Conservation (phyloP, 140 eudicot genomes). For the Anethum foeniculum region DNA sequence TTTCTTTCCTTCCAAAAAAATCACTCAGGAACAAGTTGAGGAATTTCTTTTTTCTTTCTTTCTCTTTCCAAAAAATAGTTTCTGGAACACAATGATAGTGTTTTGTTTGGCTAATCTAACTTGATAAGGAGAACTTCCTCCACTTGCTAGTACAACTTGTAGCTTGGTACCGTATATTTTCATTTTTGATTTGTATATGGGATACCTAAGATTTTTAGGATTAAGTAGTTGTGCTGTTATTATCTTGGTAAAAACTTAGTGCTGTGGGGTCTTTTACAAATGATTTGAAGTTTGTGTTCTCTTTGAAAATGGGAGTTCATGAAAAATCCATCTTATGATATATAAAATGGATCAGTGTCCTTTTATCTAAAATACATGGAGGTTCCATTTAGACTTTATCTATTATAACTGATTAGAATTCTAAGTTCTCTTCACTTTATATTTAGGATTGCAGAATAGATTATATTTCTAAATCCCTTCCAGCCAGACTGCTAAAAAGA, state of each 20-base stretch:
- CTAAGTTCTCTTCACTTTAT: not conserved
- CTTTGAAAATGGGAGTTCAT: not conserved
- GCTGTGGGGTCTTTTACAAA: not conserved
- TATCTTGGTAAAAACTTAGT: not conserved
- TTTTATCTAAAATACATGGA: not conserved
- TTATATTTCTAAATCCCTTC: not conserved
- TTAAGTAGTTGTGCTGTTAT: not conserved
- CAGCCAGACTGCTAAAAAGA: not conserved
- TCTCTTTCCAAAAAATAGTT: no score
- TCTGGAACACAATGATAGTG: not conserved
- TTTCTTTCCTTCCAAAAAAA: no score
- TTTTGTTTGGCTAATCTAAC: not conserved
- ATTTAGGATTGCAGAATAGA: not conserved
- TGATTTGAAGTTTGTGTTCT: not conserved
- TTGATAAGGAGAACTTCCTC: not conserved
- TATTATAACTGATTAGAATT: not conserved
- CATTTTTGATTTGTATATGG: not conserved
- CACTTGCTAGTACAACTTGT: not conserved
- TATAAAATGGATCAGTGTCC: not conserved
- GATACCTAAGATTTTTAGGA: not conserved
- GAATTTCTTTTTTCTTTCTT: no score
- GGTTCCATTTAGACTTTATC: not conserved
- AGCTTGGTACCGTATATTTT: not conserved
- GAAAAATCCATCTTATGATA: not conserved
- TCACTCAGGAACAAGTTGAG: no score